phyloP scores from a whole-genome alignment of 345 rosid species.

The Tarenaya hassleriana region DNA sequence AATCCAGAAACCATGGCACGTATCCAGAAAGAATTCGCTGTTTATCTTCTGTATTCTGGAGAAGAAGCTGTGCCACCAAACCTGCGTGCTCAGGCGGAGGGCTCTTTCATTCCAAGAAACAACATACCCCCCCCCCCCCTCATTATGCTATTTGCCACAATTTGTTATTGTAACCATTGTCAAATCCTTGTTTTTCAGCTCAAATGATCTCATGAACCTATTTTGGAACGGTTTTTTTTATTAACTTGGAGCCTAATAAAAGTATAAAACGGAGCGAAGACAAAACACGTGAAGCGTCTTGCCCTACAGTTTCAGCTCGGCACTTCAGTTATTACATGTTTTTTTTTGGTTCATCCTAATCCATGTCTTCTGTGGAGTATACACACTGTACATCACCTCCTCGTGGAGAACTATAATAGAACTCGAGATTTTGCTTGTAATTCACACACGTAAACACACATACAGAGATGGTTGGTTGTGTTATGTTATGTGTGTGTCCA shows the following conservation, averaged over 20 bases:
- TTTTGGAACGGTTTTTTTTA: slow-evolving; percentile 10
- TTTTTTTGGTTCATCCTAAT: neutral
- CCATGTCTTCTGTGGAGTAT: too few relatives aligned
- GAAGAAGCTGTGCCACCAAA: slow-evolving; percentile 71
- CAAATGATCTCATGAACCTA: slow-evolving; percentile 24
- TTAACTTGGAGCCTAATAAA: slow-evolving; percentile 24
- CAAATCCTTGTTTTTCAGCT: slow-evolving; percentile 19
- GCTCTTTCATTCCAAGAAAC: slow-evolving; percentile 66
- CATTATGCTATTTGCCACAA: too few relatives aligned
- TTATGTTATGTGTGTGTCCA: too few relatives aligned
- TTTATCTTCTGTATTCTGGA: slow-evolving; percentile 74
- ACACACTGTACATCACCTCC: too few relatives aligned
- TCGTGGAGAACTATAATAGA: slow-evolving; percentile 19
- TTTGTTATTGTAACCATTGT: slow-evolving; percentile 10
- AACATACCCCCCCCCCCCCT: too few relatives aligned
- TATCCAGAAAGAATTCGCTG: slow-evolving; percentile 67
- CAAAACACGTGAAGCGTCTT: slow-evolving; percentile 19
- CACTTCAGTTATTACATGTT: slow-evolving; percentile 16
- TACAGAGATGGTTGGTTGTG: neutral
- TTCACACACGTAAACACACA: neutral
- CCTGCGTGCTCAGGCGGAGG: slow-evolving; percentile 59
- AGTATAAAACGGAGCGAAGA: slow-evolving; percentile 23
- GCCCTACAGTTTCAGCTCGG: slow-evolving; percentile 18
- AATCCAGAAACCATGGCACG: slow-evolving; percentile 52
- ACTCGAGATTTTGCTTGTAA: slow-evolving; percentile 21